These are phyloP conservation scores for Penium margaritaceum DNA, from an alignment of 139 green algal species.

Conservation along the genomic window DNA sequence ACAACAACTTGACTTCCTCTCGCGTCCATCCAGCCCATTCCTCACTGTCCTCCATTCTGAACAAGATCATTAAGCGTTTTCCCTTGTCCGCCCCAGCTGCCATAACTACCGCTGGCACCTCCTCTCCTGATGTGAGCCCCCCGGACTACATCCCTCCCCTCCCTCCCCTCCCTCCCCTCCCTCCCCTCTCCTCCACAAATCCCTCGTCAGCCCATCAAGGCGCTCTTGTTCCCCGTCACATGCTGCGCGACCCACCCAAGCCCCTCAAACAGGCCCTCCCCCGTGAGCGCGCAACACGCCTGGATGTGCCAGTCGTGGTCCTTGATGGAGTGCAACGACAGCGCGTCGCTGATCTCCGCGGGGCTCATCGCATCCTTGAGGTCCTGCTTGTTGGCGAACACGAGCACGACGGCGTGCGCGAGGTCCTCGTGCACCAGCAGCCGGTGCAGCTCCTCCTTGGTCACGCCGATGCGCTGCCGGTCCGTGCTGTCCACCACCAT, in stretches of 20 bases:
- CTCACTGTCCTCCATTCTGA: too few species aligned
- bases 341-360: conserved; percentile 61
- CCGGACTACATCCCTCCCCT: too few species aligned
- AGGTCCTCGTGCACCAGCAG: conserved; percentile 65
- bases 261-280: conserved; percentile 94
- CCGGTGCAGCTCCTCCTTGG: conserved; percentile 66
- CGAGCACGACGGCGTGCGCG: conserved; percentile 55
- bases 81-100: too few species aligned
- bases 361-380: conserved; percentile 64
- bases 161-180: too few species aligned
- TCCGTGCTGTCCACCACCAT: conserved; percentile 80
- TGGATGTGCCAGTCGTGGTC: conserved; percentile 72
- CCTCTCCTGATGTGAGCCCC: too few species aligned
- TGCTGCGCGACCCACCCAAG: conserved; percentile 83
- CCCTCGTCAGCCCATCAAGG: too few species aligned
- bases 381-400: conserved; percentile 86
- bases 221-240: conserved; percentile 41
- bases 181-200: too few species aligned
- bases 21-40: too few species aligned
- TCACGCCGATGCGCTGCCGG: conserved; percentile 64
- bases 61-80: too few species aligned
- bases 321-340: conserved; percentile 57
- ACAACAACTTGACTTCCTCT: too few species aligned
- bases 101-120: too few species aligned
- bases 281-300: conserved; percentile 82